Base-by-base conservation (phyloP, 2,329 filamentous ascomycete genomes). In the Ophiostoma ulmi region DNA sequence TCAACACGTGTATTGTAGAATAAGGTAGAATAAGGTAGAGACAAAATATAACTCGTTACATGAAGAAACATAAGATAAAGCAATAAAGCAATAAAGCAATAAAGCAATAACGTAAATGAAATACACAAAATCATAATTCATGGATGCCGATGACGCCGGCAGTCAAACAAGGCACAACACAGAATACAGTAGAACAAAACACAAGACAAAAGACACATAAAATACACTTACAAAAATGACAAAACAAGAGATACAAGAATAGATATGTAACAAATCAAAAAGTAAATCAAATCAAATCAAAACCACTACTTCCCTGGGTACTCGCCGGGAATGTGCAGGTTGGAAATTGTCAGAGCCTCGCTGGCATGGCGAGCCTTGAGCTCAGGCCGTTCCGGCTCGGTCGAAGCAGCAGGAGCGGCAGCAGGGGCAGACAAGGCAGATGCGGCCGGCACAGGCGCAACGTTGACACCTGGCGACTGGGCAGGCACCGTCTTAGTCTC, bases 251-350 rank as follows among this genome's bases (percentile, higher is more conserved):
- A 31, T 31, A 63, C 4, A 20, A 17, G 17, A 63, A 63, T 17
- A 48, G 44, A 48, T 48, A 48, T 48, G 44, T 48, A 48, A 31
- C n/a, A n/a, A 20, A 22, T 2, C n/a, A 58, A 72, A 55, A 35
- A 17, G 41, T 44, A 71, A 35, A 48, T 64, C 3, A 44, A 68
- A 61, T n/a, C 2, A 36, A 13, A 22, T 63, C 2, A 55, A 1
- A 61, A 13, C 11, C 26, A 14, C 20, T 38, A 67, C 44, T 63
- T 58, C 13, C 38, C 67, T 1, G 72, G 73, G 68, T 38, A 93
- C 74, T 89, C 84, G 13, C 90, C 90, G 3, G 90, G 90, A 22
- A 93, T 85, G 76, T 91, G 89, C 68, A 92, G 79, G 76, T 89
- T 85, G 70, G 87, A 88, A 64, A 91, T 86, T 38, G 85, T 86